These are phyloP conservation scores for Populus deltoides DNA, from an alignment of 345 rosid genomes.

Conservation along the genomic window DNA sequence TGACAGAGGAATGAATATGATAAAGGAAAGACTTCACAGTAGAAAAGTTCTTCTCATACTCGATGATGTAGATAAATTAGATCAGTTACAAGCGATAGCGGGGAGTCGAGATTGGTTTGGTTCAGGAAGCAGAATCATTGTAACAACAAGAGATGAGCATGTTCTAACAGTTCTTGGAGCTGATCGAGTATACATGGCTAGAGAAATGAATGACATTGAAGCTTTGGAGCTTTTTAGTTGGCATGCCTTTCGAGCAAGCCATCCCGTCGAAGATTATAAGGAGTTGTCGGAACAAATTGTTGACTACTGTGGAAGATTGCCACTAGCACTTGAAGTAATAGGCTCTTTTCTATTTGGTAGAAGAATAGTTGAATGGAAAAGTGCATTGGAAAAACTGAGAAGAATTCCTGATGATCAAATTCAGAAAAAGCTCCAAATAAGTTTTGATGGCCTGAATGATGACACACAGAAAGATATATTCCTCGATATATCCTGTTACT, in stretches of 20 bases:
- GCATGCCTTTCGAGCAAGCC: slow-evolving; percentile 9
- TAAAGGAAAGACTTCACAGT: not conserved
- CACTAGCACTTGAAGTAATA: slow-evolving; percentile 12
- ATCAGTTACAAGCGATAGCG: slow-evolving; percentile 1
- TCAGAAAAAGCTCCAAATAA: too few relatives aligned
- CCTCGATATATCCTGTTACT: too few relatives aligned
- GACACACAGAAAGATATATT: too few relatives aligned
- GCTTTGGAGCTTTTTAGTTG: slow-evolving; percentile 11
- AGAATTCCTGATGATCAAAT: too few relatives aligned
- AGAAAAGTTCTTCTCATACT: slow-evolving; percentile 13
- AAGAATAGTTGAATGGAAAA: slow-evolving; percentile 5
- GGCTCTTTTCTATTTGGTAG: slow-evolving; percentile 6
- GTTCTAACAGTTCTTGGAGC: not conserved
- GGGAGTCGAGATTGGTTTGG: slow-evolving; percentile 6
- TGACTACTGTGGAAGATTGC: not conserved
- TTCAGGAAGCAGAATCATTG: slow-evolving; percentile 7
- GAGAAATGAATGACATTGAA: not conserved
- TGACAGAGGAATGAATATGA: not conserved
- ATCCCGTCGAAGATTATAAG: not conserved
- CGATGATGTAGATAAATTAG: slow-evolving; percentile 11
- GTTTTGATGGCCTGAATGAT: too few relatives aligned
- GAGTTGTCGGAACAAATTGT: not conserved
- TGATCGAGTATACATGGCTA: not conserved
- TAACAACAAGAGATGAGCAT: slow-evolving; percentile 6
- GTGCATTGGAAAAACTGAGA: not conserved